Evolutionary conservation across 1,284 basidiomycete genomes (phyloP), one percentile per base, ranked within the genome.

Genomic region (Rhodotorula sp.): DNA sequence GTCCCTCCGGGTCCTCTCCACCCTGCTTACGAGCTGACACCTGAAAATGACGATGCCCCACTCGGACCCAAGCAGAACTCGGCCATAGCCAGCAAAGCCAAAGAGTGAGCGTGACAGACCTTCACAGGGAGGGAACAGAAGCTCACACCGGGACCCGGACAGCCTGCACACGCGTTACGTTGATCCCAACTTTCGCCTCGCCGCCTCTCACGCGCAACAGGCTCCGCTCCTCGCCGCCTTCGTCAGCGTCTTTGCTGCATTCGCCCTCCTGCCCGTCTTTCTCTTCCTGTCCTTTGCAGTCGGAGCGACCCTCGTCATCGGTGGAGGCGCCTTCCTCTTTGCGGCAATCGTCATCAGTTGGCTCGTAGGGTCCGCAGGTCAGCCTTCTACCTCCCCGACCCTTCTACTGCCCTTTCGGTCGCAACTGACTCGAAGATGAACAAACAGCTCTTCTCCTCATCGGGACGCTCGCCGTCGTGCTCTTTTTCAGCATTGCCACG

Each of bases 311-410:
- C 55, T 72, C 58, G 42, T 69, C 44, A 51, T 72, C n/a, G 67
- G 67, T 4, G 71, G 71, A 6, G 59, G 49, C 3, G 67, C 71
- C 4, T 48, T 72, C 24, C 29, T 69, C 42, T 49, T 45, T 6
- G 60, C 71, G n/a, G 37, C 62, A 1, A 59, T 55, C 45, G 26
- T 63, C 42, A 57, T 67, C 61, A 45, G 33, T 4, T 69, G 62
- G 64, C 51, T 69, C 49, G 58, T 72, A 44, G 71, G 67, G 2
- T 54, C 62, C 24, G 71, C 67, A 14, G 68, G 70, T 66, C 37
- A 37, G 70, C 49, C 30, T 8, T 20, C 22, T 30, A 5, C 4
- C 30, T 6, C 48, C 53, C 29, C 44, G 4, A 6, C 22, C 30
- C 3, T 26, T 2, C 58, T 22, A 1, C 8, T 18, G 5, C 12